Evolutionary conservation across 192 early-diverging fungal genomes (phyloP).

Genomic region (Linnemannia exigua): DNA sequence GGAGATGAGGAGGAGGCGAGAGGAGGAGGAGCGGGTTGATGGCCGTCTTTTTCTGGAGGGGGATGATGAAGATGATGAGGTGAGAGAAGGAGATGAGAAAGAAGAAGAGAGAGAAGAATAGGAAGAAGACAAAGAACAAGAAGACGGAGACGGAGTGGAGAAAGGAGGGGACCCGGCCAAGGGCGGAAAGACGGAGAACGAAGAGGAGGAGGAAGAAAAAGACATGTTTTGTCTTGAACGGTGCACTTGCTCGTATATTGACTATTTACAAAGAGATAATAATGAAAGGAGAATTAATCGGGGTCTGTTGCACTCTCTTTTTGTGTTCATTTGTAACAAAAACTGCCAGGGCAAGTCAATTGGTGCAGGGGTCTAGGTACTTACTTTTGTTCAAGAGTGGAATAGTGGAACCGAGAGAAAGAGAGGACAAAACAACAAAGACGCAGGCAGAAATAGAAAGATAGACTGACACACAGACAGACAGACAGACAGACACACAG

Average conservation of each 20-base stretch:
- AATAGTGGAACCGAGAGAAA: neutral
- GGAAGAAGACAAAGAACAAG: conserved; percentile 9
- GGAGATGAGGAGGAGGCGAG: neutral
- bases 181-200: conserved; percentile 24
- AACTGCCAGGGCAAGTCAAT: too few species aligned
- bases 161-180: conserved; percentile 6
- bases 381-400: too few species aligned
- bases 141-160: conserved; percentile 5
- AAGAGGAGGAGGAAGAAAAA: conserved; percentile 1
- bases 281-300: neutral
- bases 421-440: neutral
- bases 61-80: neutral
- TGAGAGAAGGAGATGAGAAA: neutral
- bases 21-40: neutral
- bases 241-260: too few species aligned
- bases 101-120: conserved; percentile 13
- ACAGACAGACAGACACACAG: too few species aligned
- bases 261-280: too few species aligned
- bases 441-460: too few species aligned
- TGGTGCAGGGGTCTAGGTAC: too few species aligned
- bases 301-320: neutral
- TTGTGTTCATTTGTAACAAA: too few species aligned
- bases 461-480: too few species aligned
- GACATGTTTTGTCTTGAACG: neutral
- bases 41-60: neutral